Evolutionary conservation across 805 yeast species (phyloP), one percentile per base, ranked within the genome.

Genomic region (Saturnispora diversa): DNA sequence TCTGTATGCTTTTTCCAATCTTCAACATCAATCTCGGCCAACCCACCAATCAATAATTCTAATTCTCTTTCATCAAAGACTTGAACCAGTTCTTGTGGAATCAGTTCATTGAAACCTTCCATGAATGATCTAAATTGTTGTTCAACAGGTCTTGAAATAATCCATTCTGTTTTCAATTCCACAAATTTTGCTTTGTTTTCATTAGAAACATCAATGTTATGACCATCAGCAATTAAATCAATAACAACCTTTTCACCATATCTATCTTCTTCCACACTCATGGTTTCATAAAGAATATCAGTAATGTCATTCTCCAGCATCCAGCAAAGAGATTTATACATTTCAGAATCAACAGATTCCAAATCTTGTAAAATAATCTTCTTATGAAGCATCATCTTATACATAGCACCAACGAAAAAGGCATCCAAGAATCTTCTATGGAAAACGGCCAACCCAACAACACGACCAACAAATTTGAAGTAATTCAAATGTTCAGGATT

Each of bases 1-100:
- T 92, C 99, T 16, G 99, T 92, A 62, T 92, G 97, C 60, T 86
- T 88, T 67, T 87, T 92, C 99, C 99, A 92, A 68, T 92, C 99
- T 50, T 88, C 97, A 44, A 90, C 84, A 63, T 92, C 98, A 55
- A 92, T 90, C 56, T 92, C 98, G 2, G 97, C 92, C 57, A 92
- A 79, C 63, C 99, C 99, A 61, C 98, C 98, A 63, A 92, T 92
- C 58, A 92, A 74, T 59, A 92, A 69, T 69, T 92, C 99, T 49
- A 92, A 69, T 65, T 92, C 99, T 62, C 97, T 81, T 68, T 92
- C 98, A 64, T 92, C 98, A 60, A 92, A 92, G 32, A 92, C 98
- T 51, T 84, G 86, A 42, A 92, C 94, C 46, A 92, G 69, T 60
- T 92, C 98, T 64, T 88, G 96, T 23, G 99, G 98, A 47, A 92